These are phyloP conservation scores for Fusarium sp. DNA, from an alignment of 2,329 filamentous ascomycete genomes.

Conservation along the genomic window DNA sequence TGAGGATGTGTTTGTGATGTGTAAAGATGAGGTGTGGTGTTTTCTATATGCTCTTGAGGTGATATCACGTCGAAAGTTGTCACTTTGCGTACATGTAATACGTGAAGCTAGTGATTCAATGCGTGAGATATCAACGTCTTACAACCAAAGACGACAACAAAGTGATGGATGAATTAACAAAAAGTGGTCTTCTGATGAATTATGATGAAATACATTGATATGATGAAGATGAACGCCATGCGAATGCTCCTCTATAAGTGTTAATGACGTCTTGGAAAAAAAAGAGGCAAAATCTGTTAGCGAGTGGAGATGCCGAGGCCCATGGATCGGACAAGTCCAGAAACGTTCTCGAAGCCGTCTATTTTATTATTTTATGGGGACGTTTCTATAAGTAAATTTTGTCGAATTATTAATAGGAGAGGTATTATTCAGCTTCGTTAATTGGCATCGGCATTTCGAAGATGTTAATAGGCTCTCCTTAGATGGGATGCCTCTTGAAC, in stretches of 20 bases:
- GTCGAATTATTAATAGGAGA: background rate
- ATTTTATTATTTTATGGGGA: constrained; percentile 15
- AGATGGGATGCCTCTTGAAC: no score
- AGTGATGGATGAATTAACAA: background rate
- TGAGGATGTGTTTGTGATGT: background rate
- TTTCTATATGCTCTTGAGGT: background rate
- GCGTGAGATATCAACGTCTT: background rate
- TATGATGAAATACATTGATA: no score
- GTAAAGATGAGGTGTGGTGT: background rate
- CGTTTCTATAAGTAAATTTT: background rate
- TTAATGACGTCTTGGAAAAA: constrained; percentile 35
- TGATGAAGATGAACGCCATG: no score
- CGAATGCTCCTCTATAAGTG: background rate
- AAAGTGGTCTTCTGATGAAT: no score
- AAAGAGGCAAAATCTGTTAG: constrained; percentile 7
- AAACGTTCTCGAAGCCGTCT: constrained; percentile 1
- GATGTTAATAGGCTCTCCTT: no score
- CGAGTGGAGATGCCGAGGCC: constrained; percentile 31
- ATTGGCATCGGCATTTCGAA: background rate
- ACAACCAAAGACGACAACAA: no score
- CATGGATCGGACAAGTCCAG: constrained; percentile 1
- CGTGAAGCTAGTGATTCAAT: no score
- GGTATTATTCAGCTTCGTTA: background rate
- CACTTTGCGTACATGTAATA: background rate
- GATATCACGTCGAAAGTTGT: constrained; percentile 20